Conservation (phyloP, 1,139 yeast genomes). For the Candida smagusa region DNA sequence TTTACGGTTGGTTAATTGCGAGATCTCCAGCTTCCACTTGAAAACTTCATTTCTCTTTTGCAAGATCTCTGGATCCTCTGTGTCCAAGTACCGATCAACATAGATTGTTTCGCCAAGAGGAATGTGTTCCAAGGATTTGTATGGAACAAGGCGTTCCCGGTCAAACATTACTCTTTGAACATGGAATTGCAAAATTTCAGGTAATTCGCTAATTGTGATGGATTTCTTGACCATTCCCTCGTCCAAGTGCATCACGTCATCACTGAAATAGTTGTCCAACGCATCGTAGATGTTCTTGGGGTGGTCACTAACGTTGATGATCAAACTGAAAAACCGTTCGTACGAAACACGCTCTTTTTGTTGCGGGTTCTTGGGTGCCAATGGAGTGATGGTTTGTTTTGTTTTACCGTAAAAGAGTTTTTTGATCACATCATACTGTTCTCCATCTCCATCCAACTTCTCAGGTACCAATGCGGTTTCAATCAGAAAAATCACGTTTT, state of each 20-base stretch:
- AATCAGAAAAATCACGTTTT: constrained; percentile 86
- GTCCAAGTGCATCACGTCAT: constrained; percentile 65
- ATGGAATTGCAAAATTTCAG: constrained; percentile 84
- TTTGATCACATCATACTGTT: constrained; percentile 78
- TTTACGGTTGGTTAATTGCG: constrained; percentile 40
- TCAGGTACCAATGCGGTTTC: constrained; percentile 85
- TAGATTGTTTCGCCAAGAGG: constrained; percentile 76
- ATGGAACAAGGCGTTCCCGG: constrained; percentile 65
- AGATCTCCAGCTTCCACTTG: constrained; percentile 59
- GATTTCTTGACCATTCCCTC: constrained; percentile 73
- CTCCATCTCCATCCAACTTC: constrained; percentile 66
- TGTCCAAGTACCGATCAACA: constrained; percentile 83
- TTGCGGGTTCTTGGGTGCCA: constrained; percentile 21
- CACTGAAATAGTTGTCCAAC: constrained; percentile 78
- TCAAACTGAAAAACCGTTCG: constrained; percentile 76
- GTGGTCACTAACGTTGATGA: constrained; percentile 83
- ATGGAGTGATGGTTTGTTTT: constrained; percentile 42
- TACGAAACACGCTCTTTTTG: constrained; percentile 65
- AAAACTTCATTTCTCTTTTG: constrained; percentile 56
- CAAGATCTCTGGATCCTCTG: constrained; percentile 56
- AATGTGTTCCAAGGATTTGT: constrained; percentile 77
- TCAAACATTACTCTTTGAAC: constrained; percentile 93
- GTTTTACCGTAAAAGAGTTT: constrained; percentile 72
- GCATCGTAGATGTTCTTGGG: constrained; percentile 91
- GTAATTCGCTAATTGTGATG: constrained; percentile 66